Evolutionary conservation across 1,139 yeast species (phyloP).

Genomic region (Maudiozyma humilis): DNA sequence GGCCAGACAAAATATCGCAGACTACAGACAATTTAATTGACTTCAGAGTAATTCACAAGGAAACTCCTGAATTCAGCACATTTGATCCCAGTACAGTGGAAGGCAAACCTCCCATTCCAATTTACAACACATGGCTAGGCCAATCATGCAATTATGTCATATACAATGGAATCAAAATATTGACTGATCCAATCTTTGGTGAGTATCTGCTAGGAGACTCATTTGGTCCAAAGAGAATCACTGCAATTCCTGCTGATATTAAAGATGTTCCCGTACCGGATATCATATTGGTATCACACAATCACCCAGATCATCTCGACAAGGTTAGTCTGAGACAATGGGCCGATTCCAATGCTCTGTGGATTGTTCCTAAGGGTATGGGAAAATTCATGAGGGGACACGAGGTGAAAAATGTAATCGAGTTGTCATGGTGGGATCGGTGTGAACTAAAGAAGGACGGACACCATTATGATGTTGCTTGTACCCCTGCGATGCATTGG

Average conservation of each 20-base stretch:
- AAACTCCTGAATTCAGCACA: background rate
- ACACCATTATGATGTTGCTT: slow-evolving; percentile 62
- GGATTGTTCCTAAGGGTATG: slow-evolving; percentile 86
- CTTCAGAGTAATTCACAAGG: slow-evolving; percentile 16
- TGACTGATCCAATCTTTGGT: slow-evolving; percentile 81
- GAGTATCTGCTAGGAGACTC: slow-evolving; percentile 53
- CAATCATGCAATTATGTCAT: slow-evolving; percentile 80
- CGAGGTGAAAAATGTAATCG: slow-evolving; percentile 44
- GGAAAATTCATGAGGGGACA: slow-evolving; percentile 48
- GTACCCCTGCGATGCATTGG: slow-evolving; percentile 98
- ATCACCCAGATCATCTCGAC: slow-evolving; percentile 92
- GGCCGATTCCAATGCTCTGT: slow-evolving; percentile 38
- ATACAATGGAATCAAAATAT: slow-evolving; percentile 59
- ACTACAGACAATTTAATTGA: slow-evolving; percentile 2
- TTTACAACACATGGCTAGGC: slow-evolving; percentile 76
- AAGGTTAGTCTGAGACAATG: slow-evolving; percentile 48
- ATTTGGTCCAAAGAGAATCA: slow-evolving; percentile 75
- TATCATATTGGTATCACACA: slow-evolving; percentile 76
- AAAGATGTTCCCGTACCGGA: slow-evolving; percentile 61
- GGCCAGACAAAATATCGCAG: slow-evolving; percentile 12
- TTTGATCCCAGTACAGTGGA: background rate
- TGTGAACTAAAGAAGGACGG: slow-evolving; percentile 41
- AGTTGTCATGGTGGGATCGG: slow-evolving; percentile 91
- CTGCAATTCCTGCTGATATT: slow-evolving; percentile 59
- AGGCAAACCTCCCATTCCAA: slow-evolving; percentile 12